A percentile compares a stretch with the other conserved stretches of the same genome.
Conservation (phyloP, 148 eudicot species). For the Amaranthus hypochondriacus region DNA sequence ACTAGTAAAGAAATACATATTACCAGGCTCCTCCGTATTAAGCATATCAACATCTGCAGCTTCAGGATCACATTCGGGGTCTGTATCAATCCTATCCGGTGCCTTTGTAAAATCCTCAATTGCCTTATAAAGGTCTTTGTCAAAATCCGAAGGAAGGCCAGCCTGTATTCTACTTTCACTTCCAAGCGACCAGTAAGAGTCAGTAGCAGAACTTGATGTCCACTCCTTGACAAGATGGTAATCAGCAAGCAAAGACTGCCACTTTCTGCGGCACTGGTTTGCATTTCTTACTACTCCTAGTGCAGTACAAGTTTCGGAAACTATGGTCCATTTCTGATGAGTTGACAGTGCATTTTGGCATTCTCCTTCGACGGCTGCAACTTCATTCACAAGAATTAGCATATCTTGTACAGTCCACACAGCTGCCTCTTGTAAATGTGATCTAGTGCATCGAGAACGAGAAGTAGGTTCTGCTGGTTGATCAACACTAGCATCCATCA, state of each 20-base stretch:
- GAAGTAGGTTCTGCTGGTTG: conserved; percentile 23
- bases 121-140: conserved; percentile 41
- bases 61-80: conserved; percentile 44
- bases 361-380: conserved; percentile 52
- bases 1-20: neutral
- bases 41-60: conserved; percentile 27
- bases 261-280: conserved; percentile 61
- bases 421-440: conserved; percentile 45
- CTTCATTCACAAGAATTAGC: conserved; percentile 57
- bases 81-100: conserved; percentile 32
- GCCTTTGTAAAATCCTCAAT: conserved; percentile 37
- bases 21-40: conserved; percentile 33
- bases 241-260: conserved; percentile 47
- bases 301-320: conserved; percentile 57
- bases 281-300: conserved; percentile 46
- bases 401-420: conserved; percentile 56
- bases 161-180: conserved; percentile 24
- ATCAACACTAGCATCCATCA: conserved; percentile 24
- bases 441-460: conserved; percentile 56
- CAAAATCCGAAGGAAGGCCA: conserved; percentile 42
- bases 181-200: conserved; percentile 40
- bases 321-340: conserved; percentile 70
- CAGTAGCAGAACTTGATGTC: conserved; percentile 18
- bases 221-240: conserved; percentile 36
- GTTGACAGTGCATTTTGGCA: conserved; percentile 54